Conservation (phyloP, 164 flowering plant genomes). For the Berberis vulgaris region DNA sequence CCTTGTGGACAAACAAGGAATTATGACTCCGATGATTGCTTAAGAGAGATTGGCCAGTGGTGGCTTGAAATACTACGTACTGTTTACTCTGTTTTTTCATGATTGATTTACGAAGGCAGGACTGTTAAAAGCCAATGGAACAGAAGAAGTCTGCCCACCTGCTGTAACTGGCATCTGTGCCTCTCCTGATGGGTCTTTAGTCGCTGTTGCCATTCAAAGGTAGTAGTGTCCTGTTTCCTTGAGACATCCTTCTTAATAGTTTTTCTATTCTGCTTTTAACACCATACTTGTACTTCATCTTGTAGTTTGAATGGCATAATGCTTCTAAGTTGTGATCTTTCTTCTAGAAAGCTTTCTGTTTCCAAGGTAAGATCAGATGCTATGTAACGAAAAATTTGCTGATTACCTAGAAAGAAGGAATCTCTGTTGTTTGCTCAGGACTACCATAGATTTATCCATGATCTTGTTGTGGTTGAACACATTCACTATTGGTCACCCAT, state of each 20-base stretch:
- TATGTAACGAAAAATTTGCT: background rate
- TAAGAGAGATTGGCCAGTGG: background rate
- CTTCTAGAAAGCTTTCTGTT: slow-evolving; percentile 40
- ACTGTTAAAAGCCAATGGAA: slow-evolving; percentile 32
- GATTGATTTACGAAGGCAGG: slow-evolving; percentile 45
- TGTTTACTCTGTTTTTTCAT: background rate
- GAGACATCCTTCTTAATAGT: background rate
- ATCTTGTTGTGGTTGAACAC: no score
- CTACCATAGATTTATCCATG: no score
- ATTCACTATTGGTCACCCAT: background rate
- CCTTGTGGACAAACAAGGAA: background rate
- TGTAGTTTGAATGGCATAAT: slow-evolving; percentile 66
- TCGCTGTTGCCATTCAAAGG: slow-evolving; percentile 82
- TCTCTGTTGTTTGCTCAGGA: background rate
- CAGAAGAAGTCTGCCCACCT: slow-evolving; percentile 27
- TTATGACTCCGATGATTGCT: background rate
- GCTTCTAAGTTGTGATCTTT: slow-evolving; percentile 51
- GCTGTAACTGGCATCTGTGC: slow-evolving; percentile 71
- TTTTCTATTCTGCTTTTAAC: background rate
- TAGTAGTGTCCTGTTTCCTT: slow-evolving; percentile 15
- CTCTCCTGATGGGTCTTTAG: slow-evolving; percentile 42
- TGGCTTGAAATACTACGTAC: background rate
- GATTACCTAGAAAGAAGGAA: background rate
- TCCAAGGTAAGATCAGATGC: slow-evolving; percentile 42
- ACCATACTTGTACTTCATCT: background rate